Evolutionary conservation across 2,329 filamentous ascomycete species (phyloP).

Genomic region (Emergomyces orientalis): DNA sequence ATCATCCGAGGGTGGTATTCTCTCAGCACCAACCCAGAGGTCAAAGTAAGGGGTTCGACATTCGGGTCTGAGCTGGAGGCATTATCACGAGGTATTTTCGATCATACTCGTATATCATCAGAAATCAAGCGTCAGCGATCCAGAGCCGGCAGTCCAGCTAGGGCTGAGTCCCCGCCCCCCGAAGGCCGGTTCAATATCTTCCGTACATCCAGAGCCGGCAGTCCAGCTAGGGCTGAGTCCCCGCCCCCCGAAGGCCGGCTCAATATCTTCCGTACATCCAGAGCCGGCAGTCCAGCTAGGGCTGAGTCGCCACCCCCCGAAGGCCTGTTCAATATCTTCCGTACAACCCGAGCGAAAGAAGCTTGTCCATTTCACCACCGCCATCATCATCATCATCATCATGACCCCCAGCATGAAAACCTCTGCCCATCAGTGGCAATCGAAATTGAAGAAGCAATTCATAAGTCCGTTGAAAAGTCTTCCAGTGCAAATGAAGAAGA

Average conservation of each 20-base stretch:
- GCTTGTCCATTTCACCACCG: not conserved
- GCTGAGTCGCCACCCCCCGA: conserved; percentile 1
- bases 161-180: not conserved
- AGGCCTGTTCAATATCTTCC: not conserved
- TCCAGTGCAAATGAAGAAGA: conserved; percentile 60
- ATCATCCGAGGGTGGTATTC: conserved; percentile 59
- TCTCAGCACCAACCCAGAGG: conserved; percentile 49
- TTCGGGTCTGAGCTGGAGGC: conserved; percentile 23
- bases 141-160: not conserved
- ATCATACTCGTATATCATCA: conserved; percentile 11
- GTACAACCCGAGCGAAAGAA: not conserved
- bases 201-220: not conserved
- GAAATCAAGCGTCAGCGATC: not conserved
- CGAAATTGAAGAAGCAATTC: conserved; percentile 64
- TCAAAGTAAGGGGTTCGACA: conserved; percentile 49
- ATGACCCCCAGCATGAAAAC: not conserved
- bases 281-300: not conserved
- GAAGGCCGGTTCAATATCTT: not conserved
- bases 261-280: not conserved
- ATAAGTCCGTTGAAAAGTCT: conserved; percentile 57
- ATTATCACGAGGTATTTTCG: conserved; percentile 19
- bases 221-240: conserved; percentile 2
- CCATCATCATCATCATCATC: not conserved
- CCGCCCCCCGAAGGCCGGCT: not conserved
- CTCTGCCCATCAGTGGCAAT: conserved; percentile 21